Conservation (phyloP, 176 grass and related monocot species). For the Bromus sterilis region DNA sequence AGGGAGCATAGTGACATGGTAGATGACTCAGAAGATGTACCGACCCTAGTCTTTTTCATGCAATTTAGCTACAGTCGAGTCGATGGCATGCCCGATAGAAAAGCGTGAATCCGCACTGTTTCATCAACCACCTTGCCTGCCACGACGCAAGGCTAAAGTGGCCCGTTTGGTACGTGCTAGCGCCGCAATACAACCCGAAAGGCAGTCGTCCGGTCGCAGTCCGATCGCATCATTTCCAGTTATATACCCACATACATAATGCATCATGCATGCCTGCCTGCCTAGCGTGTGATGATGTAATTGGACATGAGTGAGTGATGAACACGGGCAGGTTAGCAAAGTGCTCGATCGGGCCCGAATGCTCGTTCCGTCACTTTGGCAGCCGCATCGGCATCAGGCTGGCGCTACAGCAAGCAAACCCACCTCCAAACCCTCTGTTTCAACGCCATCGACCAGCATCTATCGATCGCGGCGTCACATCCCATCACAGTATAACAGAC, state of each 20-base stretch:
- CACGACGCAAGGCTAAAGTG: neutral
- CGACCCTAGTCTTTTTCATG: no score
- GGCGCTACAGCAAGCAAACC: neutral
- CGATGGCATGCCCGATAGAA: no score
- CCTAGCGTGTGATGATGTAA: neutral
- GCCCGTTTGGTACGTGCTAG: neutral
- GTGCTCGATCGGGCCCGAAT: neutral
- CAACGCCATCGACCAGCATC: neutral
- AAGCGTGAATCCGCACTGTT: neutral
- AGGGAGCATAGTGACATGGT: no score
- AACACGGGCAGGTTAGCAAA: neutral
- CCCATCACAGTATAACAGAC: neutral
- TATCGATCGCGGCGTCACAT: neutral
- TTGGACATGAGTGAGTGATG: no score
- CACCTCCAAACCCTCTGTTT: neutral
- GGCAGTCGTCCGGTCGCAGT: neutral
- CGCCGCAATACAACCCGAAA: neutral
- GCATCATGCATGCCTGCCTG: no score
- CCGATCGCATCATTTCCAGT: neutral
- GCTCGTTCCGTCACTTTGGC: neutral
- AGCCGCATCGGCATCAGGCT: neutral
- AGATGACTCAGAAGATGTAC: no score
- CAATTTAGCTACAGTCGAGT: no score
- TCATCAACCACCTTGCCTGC: neutral
- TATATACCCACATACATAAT: neutral